Evolutionary conservation across 441 rosid genomes (phyloP).

Genomic region (Populus tomentosa): DNA sequence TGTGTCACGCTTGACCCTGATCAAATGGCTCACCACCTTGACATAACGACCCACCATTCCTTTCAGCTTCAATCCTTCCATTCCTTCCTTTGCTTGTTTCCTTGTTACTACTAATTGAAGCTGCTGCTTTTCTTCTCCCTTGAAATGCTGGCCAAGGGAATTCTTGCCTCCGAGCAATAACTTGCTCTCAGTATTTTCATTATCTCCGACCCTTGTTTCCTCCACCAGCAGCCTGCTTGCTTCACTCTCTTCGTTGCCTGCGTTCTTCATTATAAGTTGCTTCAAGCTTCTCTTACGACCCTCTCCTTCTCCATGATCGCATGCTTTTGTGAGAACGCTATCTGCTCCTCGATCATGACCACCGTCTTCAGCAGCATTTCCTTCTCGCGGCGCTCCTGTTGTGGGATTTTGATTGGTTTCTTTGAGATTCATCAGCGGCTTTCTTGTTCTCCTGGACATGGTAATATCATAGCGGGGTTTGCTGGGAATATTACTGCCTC

Average conservation of each 20-base stretch:
- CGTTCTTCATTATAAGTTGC: constrained; percentile 35
- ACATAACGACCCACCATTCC: constrained; percentile 61
- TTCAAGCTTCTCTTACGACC: constrained; percentile 48
- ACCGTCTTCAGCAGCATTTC: constrained; percentile 3
- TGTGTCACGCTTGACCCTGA: constrained; percentile 44
- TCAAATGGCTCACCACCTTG: constrained; percentile 50
- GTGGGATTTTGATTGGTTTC: constrained; percentile 8
- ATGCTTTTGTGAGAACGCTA: not conserved
- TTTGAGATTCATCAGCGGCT: constrained; percentile 34
- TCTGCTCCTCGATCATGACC: not conserved
- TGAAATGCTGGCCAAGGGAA: constrained; percentile 50
- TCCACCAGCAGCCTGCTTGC: constrained; percentile 22
- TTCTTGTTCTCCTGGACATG: constrained; percentile 67
- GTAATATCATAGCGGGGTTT: constrained; percentile 48
- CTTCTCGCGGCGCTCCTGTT: constrained; percentile 14
- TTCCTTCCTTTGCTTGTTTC: constrained; percentile 19
- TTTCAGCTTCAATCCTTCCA: constrained; percentile 45
- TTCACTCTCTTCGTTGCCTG: constrained; percentile 14
- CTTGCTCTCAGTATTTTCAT: constrained; percentile 11
- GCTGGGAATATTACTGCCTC: constrained; percentile 17
- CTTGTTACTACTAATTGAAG: constrained; percentile 45
- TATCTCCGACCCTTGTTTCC: constrained; percentile 12
- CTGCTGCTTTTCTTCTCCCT: constrained; percentile 41
- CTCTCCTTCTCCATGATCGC: constrained; percentile 7
- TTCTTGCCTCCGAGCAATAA: constrained; percentile 25